These are phyloP conservation scores for Cercophora scortea DNA, from an alignment of 495 filamentous ascomycete genomes.

Conservation along the genomic window DNA sequence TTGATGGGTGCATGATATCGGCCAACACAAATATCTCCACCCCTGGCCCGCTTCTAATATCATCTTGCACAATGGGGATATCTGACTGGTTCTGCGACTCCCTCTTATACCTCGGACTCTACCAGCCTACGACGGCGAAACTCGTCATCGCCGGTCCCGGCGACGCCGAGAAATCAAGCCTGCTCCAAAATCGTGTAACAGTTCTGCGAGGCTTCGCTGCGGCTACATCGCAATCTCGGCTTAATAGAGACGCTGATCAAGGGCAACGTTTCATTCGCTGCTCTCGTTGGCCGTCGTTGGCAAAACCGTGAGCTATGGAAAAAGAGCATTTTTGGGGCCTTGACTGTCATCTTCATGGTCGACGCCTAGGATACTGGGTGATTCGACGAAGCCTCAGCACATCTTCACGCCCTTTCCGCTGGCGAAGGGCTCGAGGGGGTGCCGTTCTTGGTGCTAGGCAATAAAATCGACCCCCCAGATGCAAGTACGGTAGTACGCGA, in stretches of 20 bases:
- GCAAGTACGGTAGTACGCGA: background rate
- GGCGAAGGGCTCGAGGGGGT: background rate
- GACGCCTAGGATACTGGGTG: background rate
- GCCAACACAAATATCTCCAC: too few relatives aligned
- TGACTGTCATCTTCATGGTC: background rate
- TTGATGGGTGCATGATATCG: too few relatives aligned
- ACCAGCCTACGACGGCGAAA: constrained; percentile 1
- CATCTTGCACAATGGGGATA: constrained; percentile 3
- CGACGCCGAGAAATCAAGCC: background rate
- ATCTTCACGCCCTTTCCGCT: constrained; percentile 1
- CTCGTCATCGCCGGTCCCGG: background rate
- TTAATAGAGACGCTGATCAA: constrained; percentile 1
- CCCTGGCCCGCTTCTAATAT: constrained; percentile 2
- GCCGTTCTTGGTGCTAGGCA: constrained; percentile 3
- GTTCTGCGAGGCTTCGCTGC: background rate
- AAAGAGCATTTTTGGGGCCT: background rate
- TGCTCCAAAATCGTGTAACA: background rate
- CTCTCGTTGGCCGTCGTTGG: background rate
- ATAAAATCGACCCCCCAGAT: background rate
- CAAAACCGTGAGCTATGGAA: constrained; percentile 1
- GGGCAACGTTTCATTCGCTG: background rate
- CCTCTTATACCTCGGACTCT: background rate
- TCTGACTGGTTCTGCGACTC: background rate
- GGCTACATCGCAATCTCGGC: background rate
- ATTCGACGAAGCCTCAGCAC: constrained; percentile 1